Evolutionary conservation across 768 basidiomycete genomes (phyloP), one percentile per base, ranked within the genome.

Genomic region (Rhodocollybia butyracea): DNA sequence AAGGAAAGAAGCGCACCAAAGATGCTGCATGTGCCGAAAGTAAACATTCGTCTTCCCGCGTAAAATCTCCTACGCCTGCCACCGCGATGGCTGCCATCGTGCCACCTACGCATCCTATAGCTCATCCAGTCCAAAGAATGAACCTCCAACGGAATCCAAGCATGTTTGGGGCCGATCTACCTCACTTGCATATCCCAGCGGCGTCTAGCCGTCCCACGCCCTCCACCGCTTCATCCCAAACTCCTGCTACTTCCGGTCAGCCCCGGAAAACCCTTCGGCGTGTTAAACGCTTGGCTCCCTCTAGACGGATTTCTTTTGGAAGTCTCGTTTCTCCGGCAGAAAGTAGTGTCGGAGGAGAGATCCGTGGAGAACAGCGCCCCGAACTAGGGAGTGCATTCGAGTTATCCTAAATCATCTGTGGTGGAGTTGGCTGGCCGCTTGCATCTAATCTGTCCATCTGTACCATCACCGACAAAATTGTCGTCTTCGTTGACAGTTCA

Each of bases 341-440:
- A 19, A 70, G 75, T 59, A 70, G 60, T 5, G 68, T 67, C 6
- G 68, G 61, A 46, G 66, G 72, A 51, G 68, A 68, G 55, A 68
- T 72, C 26, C 66, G 66, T n/a, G 67, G 69, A 36, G 69, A 66
- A 5, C 65, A 66, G 15, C 71, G 71, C 30, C 57, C 67, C 42
- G 72, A 72, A 54, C 67, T 91, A 47, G 89, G 80, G 27, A 90
- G 88, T 63, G 89, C 89, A 26, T 89, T 92, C 66, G 84, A 87
- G 60, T 69, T 88, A 68, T 54, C 43, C 19, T 54, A 38, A 26
- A 26, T 46, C 5, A 21, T 27, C 5, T 13, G 29, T 6, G 38
- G 10, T 22, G 8, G 19, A 19, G 40, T 29, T 32, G 32, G 47
- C 27, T 22, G 22, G 45, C 45, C 22, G n/a, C 10, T 24, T 17